phyloP scores from a whole-genome alignment of 129 eudicot genomes.

The Escallonia rubra region DNA sequence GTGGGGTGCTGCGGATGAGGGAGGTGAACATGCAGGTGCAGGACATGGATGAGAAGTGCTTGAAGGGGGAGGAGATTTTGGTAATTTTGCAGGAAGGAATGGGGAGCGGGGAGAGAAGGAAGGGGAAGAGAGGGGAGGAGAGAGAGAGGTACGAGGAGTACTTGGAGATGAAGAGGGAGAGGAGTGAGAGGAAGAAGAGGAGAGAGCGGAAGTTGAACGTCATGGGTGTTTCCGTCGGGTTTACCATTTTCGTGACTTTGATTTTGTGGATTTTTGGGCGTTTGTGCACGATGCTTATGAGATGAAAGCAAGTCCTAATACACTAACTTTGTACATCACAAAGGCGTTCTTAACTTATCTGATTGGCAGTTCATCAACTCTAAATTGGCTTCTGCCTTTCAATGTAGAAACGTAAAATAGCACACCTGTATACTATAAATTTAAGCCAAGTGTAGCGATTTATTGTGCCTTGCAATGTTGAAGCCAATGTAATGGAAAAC shows the following conservation, averaged over 20 bases:
- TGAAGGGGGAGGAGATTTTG: constrained; percentile 33
- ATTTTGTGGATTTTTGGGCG: no score
- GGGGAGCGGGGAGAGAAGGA: constrained; percentile 17
- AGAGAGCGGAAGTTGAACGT: constrained; percentile 4
- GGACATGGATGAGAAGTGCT: constrained; percentile 14
- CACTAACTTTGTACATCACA: no score
- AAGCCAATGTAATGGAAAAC: no score
- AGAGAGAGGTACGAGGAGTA: constrained; percentile 8
- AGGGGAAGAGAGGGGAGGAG: constrained; percentile 11
- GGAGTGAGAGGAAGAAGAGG: constrained; percentile 3
- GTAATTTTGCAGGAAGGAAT: constrained; percentile 8
- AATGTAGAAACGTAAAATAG: no score
- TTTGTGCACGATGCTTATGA: no score
- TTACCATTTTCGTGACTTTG: neutral
- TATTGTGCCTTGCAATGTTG: no score
- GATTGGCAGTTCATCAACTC: no score
- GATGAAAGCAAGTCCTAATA: no score
- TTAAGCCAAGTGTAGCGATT: no score
- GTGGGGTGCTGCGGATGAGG: constrained; percentile 15
- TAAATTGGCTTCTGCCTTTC: no score
- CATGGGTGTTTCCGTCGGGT: neutral
- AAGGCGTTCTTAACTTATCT: no score
- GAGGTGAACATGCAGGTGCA: constrained; percentile 3
- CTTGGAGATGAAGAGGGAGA: constrained; percentile 17
- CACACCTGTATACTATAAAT: no score